Evolutionary conservation across 108 stramenopile genomes (phyloP), one percentile per base, ranked within the genome.

Genomic region (Fragilaria crotonensis): DNA sequence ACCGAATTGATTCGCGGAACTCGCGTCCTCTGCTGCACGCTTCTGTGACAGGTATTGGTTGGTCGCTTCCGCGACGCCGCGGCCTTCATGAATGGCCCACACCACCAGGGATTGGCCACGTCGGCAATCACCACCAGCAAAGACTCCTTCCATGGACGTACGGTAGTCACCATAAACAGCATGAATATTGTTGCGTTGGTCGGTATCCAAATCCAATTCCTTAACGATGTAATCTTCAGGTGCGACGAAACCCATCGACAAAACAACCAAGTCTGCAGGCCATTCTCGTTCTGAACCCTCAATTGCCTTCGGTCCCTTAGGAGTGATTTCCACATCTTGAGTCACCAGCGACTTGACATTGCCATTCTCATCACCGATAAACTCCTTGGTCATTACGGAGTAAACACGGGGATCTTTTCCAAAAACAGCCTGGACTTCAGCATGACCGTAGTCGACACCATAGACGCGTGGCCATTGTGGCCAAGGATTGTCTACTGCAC

Each of bases 21-120:
- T 59, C 23, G 55, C 47, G 25, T 64, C 18, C 32, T 81, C 73
- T 45, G 79, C 82, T 32, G 76, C 68, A 33, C 83, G 74, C 72
- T 90, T 89, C 60, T 83, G 70, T 59, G 72, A 62, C 47, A 96
- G 71, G 67, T 93, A 97, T 5, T 75, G 48, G 61, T 96, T 71
- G 22, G 79, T 80, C 1, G 91, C 75, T 53, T 87, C 89, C 11
- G 97, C 97, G 17, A 87, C 89, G 27, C 97, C 97, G 54, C 97
- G 84, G 19, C 97, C 97, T 69, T 98, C 97, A 63, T 98, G 87
- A 72, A 98, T 98, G 29, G 97, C 97, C 97, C 97, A 98, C 14
- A 98, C 97, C 48, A 98, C 97, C 57, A 98, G 76, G 36, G 80
- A 83, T 77, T 98, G 97, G 17, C 97, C 96, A 26, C 97, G 80